Evolutionary conservation across 176 grass and related monocot genomes (phyloP).

Genomic region (Oryza officinalis): DNA sequence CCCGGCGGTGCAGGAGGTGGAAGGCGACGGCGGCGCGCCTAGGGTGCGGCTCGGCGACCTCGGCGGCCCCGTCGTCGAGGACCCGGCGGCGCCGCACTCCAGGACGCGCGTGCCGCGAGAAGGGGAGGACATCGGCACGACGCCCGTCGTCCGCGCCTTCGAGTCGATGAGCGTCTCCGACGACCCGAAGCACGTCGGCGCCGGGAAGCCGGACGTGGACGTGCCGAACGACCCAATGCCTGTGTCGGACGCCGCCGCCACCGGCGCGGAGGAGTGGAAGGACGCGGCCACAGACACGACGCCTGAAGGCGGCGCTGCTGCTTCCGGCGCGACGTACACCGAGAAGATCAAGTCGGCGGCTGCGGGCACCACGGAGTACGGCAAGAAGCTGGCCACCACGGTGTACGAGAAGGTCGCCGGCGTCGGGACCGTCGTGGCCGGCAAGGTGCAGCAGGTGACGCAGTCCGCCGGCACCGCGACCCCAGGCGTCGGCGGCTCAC

Average conservation of each 20-base stretch:
- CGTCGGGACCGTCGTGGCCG: conserved; percentile 44
- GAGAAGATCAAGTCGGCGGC: conserved; percentile 64
- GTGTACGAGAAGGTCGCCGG: conserved; percentile 65
- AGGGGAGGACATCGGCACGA: conserved; percentile 71
- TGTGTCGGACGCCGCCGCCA: background rate
- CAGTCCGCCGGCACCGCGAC: conserved; percentile 9
- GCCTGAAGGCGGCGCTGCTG: too few relatives aligned
- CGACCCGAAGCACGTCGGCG: conserved; percentile 14
- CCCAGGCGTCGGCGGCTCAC: conserved; percentile 5
- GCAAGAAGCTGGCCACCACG: conserved; percentile 57
- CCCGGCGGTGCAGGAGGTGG: background rate
- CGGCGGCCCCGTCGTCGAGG: conserved; percentile 41
- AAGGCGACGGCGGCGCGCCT: background rate
- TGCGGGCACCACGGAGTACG: conserved; percentile 53
- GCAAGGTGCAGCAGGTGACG: conserved; percentile 39
- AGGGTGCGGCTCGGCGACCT: conserved; percentile 41
- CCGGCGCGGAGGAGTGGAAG: background rate
- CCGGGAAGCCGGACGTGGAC: background rate
- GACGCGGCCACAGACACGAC: background rate
- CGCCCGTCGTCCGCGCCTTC: conserved; percentile 64
- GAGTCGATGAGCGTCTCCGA: conserved; percentile 59
- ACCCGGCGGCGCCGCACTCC: conserved; percentile 59
- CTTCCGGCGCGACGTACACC: conserved; percentile 33
- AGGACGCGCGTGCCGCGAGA: conserved; percentile 39
- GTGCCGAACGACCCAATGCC: background rate